These are phyloP conservation scores for Schizophyllum amplum DNA, from an alignment of 1,284 basidiomycete genomes.

Conservation along the genomic window DNA sequence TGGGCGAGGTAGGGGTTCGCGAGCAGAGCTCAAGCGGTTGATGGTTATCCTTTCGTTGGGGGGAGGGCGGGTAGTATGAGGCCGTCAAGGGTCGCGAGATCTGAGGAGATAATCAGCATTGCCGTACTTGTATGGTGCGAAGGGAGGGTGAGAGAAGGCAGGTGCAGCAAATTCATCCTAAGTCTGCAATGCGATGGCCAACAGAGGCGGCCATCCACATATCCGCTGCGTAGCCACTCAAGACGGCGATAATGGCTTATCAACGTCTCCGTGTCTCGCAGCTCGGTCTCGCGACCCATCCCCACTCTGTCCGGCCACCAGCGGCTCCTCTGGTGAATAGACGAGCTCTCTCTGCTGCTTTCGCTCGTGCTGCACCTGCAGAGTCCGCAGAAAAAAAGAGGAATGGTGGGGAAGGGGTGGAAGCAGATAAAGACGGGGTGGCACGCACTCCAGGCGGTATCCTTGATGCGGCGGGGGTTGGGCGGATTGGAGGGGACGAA, in stretches of 20 bases:
- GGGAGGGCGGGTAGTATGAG: background rate
- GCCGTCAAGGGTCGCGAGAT: slow-evolving; percentile 1
- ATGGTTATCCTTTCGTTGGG: background rate
- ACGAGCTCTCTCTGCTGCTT: background rate
- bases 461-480: background rate
- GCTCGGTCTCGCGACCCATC: background rate
- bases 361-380: background rate
- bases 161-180: background rate
- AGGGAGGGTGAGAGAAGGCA: background rate
- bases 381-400: background rate
- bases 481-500: background rate
- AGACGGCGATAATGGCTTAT: background rate
- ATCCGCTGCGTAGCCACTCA: no score
- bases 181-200: background rate
- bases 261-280: background rate
- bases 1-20: background rate
- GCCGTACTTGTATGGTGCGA: background rate
- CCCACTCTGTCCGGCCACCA: no score
- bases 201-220: no score
- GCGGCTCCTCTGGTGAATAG: no score
- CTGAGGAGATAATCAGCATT: background rate
- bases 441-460: background rate
- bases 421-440: background rate
- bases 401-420: background rate
- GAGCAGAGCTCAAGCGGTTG: background rate